These are phyloP conservation scores for Eragrostis curvula DNA, from an alignment of 176 grass and related monocot species.

Conservation along the genomic window DNA sequence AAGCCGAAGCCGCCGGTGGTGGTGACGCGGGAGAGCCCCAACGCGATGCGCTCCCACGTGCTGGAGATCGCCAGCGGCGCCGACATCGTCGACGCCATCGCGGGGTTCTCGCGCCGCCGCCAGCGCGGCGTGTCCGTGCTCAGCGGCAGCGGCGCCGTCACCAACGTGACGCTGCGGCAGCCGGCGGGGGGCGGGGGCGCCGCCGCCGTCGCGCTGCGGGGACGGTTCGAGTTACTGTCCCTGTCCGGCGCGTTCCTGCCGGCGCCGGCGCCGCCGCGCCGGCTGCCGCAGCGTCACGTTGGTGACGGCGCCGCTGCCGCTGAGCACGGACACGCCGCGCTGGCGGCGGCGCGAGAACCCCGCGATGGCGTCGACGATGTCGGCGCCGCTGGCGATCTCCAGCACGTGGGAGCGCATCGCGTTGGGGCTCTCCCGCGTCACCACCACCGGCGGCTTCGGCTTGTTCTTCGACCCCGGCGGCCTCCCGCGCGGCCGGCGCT, in stretches of 20 bases:
- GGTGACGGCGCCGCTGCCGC: slow-evolving; percentile 78
- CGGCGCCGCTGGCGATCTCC: slow-evolving; percentile 87
- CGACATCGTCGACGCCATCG: slow-evolving; percentile 84
- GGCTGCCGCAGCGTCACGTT: slow-evolving; percentile 84
- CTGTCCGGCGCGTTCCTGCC: slow-evolving; percentile 90
- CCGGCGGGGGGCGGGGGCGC: slow-evolving; percentile 46
- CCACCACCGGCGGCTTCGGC: slow-evolving; percentile 82
- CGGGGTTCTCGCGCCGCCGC: slow-evolving; percentile 71
- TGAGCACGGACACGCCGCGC: slow-evolving; percentile 84
- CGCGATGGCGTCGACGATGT: slow-evolving; percentile 83
- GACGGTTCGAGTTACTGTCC: slow-evolving; percentile 82
- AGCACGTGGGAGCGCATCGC: slow-evolving; percentile 92
- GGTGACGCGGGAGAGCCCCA: slow-evolving; percentile 80
- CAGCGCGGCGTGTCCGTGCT: slow-evolving; percentile 85
- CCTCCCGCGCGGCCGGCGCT: slow-evolving; percentile 73
- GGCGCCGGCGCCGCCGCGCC: slow-evolving; percentile 54
- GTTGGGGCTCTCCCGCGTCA: slow-evolving; percentile 84
- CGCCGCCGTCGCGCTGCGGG: slow-evolving; percentile 60
- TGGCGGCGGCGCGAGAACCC: slow-evolving; percentile 76
- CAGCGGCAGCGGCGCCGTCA: slow-evolving; percentile 81
- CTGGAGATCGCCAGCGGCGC: slow-evolving; percentile 90
- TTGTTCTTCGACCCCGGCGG: slow-evolving; percentile 95
- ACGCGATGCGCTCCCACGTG: slow-evolving; percentile 90
- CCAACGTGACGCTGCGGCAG: slow-evolving; percentile 80
- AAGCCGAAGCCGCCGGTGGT: slow-evolving; percentile 88